Evolutionary conservation across 2,329 filamentous ascomycete genomes (phyloP), one percentile per base, ranked within the genome.

Genomic region (Fusarium scirpi): DNA sequence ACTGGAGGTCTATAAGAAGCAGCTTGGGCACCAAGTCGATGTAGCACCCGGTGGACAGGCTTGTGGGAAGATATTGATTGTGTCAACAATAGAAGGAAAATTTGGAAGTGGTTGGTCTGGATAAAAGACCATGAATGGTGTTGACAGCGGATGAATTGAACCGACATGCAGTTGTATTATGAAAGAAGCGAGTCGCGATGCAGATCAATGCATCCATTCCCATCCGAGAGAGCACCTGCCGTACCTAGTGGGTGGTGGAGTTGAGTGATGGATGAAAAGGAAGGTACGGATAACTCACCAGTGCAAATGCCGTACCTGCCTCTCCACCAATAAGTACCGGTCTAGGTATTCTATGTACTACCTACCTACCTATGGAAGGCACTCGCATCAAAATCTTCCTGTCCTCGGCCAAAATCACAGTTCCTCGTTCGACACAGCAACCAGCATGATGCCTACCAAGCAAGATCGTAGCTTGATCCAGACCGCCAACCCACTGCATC

Each of bases 401-500:
- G 10, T 29, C 34, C 40, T 64, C 25, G 24, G 20, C 34, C 58
- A 58, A 54, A 62, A 49, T 48, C 40, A 25, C n/a, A 18, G 24
- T 61, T 49, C 24, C 29, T 40, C 24, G 32, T 30, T 51, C 20
- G n/a, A 29, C 20, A 46, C 29, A 46, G 22, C 22, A 49, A 29
- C 51, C 30, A 53, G 55, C 59, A 62, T 62, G 7, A 58, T 71
- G 51, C 46, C 30, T 60, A 38, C 32, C 16, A 20, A 22, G 20
- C n/a, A 29, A 38, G 32, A 38, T n/a, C 34, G 41, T 25, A 53
- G 16, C 49, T 41, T 48, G 55, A 62, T 69, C 70, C 70, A 67
- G 72, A 70, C 72, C 62, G 30, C 22, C 58, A 54, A 43, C 57
- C 55, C 51, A 55, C 70, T 52, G 27, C 61, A 54, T 32, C 62